A percentile compares a stretch with the other conserved stretches of the same genome.
phyloP scores from a whole-genome alignment of 73 alveolate species.

The Breviolum minutum region DNA sequence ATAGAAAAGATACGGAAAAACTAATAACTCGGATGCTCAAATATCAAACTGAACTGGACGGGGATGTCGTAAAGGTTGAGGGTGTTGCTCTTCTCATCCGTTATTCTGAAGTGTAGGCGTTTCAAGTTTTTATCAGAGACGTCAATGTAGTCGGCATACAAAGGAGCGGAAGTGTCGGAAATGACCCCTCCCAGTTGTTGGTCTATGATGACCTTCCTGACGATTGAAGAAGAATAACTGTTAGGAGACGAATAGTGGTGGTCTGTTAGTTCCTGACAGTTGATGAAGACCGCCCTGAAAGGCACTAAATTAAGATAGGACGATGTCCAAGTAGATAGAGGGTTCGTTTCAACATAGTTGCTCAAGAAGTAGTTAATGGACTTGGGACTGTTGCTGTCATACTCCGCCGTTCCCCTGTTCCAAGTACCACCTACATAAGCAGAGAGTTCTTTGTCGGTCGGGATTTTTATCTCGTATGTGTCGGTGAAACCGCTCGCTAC shows the following conservation, averaged over 20 bases:
- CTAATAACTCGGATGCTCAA: neutral
- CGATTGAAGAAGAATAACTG: neutral
- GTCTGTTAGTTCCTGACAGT: neutral
- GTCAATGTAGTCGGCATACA: neutral
- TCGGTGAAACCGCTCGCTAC: neutral
- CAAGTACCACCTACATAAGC: neutral
- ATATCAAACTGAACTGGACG: neutral
- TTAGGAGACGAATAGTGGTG: neutral
- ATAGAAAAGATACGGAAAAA: neutral
- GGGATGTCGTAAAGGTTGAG: neutral
- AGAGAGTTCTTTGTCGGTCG: neutral
- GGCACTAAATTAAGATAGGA: neutral
- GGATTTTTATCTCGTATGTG: neutral
- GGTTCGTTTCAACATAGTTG: neutral
- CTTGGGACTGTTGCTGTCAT: neutral
- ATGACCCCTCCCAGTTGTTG: slow-evolving; percentile 1
- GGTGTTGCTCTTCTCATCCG: neutral
- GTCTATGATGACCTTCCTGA: neutral
- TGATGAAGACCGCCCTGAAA: neutral
- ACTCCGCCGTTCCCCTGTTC: neutral
- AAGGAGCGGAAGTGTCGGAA: neutral
- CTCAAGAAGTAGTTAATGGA: neutral
- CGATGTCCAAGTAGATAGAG: neutral
- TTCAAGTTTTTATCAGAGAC: neutral
- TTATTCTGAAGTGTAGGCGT: neutral